phyloP scores from a whole-genome alignment of 768 basidiomycete species.

The Strobilomyces echinocephalus region DNA sequence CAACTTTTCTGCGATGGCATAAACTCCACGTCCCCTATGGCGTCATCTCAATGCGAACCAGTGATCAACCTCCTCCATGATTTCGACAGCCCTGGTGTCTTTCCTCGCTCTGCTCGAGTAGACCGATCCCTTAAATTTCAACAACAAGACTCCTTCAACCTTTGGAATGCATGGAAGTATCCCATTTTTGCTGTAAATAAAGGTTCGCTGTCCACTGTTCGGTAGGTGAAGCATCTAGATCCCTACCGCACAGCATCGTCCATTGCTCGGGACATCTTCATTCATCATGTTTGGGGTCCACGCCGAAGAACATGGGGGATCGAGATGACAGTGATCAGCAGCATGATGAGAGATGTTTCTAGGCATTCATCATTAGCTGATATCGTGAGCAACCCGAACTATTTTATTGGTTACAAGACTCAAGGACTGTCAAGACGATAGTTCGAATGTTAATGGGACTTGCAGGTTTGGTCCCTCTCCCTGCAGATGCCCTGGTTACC shows the following conservation, averaged over 20 bases:
- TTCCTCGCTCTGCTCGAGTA: constrained; percentile 71
- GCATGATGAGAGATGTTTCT: constrained; percentile 79
- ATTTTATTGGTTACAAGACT: not conserved
- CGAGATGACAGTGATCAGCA: constrained; percentile 87
- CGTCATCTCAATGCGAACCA: constrained; percentile 13
- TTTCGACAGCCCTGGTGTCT: constrained; percentile 63
- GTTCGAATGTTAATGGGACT: constrained; percentile 69
- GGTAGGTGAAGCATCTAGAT: not conserved
- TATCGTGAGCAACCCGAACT: constrained; percentile 48
- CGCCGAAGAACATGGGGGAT: constrained; percentile 89
- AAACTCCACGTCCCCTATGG: constrained; percentile 13
- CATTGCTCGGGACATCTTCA: constrained; percentile 63
- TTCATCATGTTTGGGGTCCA: constrained; percentile 82
- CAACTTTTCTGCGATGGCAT: constrained; percentile 16
- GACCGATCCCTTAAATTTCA: constrained; percentile 62
- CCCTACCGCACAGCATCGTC: constrained; percentile 21
- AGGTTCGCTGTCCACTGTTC: constrained; percentile 37
- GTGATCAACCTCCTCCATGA: constrained; percentile 35
- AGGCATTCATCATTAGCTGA: constrained; percentile 80
- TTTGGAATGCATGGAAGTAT: constrained; percentile 73
- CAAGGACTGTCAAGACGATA: constrained; percentile 33
- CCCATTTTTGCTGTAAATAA: constrained; percentile 61
- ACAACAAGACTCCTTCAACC: constrained; percentile 48
- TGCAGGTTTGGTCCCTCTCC: constrained; percentile 76
- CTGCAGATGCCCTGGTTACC: constrained; percentile 90